Evolutionary conservation across 345 rosid genomes (phyloP).

Genomic region (Gossypium mustelinum): DNA sequence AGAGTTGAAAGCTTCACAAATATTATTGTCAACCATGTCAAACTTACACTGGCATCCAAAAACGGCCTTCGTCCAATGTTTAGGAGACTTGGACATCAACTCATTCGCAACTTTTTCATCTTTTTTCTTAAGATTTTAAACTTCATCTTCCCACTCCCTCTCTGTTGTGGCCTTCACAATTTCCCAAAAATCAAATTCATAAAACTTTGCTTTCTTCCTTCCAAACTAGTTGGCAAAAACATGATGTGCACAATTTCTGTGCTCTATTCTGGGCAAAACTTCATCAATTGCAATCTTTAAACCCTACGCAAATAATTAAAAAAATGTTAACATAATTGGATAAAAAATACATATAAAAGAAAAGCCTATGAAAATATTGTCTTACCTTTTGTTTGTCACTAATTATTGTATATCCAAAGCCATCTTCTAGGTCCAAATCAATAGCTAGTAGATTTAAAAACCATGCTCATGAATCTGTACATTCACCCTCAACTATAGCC

Average conservation of each 20-base stretch:
- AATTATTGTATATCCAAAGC: not conserved
- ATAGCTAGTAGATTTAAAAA: not conserved
- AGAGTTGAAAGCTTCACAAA: not conserved
- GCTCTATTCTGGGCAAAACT: not conserved
- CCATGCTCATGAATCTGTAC: not conserved
- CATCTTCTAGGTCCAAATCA: not conserved
- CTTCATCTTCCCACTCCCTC: not conserved
- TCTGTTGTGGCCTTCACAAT: not conserved
- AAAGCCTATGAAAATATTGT: not conserved
- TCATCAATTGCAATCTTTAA: not conserved
- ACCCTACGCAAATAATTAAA: not conserved
- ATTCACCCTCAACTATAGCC: not conserved
- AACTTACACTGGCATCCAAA: not conserved
- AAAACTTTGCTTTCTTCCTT: not conserved
- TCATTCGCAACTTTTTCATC: not conserved
- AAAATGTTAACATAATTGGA: not conserved
- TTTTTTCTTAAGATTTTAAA: not conserved
- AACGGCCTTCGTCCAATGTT: not conserved
- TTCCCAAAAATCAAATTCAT: not conserved
- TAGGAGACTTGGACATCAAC: not conserved
- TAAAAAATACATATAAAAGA: too few species aligned
- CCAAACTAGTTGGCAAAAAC: not conserved
- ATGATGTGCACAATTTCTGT: not conserved
- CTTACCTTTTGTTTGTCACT: not conserved
- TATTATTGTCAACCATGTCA: not conserved